phyloP scores from a whole-genome alignment of 441 rosid species.

The Populus trichocarpa region DNA sequence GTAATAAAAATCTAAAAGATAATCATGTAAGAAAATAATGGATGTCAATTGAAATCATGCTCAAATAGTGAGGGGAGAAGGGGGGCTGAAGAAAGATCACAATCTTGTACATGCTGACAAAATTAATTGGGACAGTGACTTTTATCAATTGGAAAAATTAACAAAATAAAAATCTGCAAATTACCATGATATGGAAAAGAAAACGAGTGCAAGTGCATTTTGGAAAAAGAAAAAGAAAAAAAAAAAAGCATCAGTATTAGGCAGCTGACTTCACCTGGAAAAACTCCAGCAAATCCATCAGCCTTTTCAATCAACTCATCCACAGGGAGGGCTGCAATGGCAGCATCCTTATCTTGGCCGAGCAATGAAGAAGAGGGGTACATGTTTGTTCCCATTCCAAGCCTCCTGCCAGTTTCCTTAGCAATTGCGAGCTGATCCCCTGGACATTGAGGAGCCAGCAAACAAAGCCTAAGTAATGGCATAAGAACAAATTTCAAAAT shows the following conservation, averaged over 20 bases:
- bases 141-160: not conserved
- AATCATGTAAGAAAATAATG: not conserved
- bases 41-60: not conserved
- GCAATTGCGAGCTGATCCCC: constrained; percentile 92
- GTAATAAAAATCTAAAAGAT: not conserved
- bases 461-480: constrained; percentile 1
- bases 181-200: not conserved
- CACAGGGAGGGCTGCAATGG: constrained; percentile 63
- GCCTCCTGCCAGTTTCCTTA: constrained; percentile 89
- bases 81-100: not conserved
- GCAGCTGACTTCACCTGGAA: constrained; percentile 53
- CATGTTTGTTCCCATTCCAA: constrained; percentile 95
- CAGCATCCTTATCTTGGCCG: constrained; percentile 74
- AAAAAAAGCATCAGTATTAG: not conserved
- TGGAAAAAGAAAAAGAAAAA: not conserved
- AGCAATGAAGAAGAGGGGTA: constrained; percentile 83
- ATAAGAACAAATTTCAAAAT: not conserved
- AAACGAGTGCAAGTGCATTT: not conserved
- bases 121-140: not conserved
- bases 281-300: constrained; percentile 61
- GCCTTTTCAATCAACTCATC: constrained; percentile 53
- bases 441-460: constrained; percentile 22
- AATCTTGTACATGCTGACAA: not conserved
- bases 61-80: not conserved
- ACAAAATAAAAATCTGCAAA: not conserved